Evolutionary conservation across 371 early-diverging fungal species (phyloP).

Genomic region (Actinomortierella wolfii): DNA sequence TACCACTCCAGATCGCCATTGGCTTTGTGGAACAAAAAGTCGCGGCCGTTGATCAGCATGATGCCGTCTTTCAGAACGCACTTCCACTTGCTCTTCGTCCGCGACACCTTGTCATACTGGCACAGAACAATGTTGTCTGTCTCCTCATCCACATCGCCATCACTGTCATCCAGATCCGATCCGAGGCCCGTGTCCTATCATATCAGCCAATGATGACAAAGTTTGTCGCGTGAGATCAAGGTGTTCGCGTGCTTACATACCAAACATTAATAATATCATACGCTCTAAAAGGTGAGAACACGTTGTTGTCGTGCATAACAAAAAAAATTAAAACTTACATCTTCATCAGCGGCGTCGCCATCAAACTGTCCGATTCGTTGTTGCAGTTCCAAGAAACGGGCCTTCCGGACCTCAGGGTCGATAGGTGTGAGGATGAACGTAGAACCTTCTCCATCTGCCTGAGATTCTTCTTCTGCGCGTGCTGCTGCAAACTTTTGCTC

Average conservation of each 20-base stretch:
- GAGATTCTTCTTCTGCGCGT: conserved; percentile 11
- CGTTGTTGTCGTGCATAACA: too few relatives aligned
- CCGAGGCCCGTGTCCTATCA: conserved; percentile 39
- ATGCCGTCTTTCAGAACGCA: conserved; percentile 95
- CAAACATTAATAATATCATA: background rate
- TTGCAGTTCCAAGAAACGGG: background rate
- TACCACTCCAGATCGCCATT: conserved; percentile 97
- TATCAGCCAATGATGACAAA: too few relatives aligned
- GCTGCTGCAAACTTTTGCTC: conserved; percentile 28
- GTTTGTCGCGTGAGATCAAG: conserved; percentile 14
- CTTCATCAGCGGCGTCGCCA: conserved; percentile 55
- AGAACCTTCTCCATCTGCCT: conserved; percentile 21
- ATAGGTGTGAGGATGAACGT: conserved; percentile 23
- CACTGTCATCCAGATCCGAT: conserved; percentile 57
- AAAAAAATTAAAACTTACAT: too few relatives aligned
- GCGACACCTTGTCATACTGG: conserved; percentile 93
- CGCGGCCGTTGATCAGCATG: conserved; percentile 91
- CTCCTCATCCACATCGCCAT: conserved; percentile 78
- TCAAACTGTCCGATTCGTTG: conserved; percentile 53
- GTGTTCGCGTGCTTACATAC: conserved; percentile 8
- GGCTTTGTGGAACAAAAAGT: conserved; percentile 92
- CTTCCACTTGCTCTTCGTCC: conserved; percentile 98
- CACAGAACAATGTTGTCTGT: conserved; percentile 89
- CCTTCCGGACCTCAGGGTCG: too few relatives aligned
- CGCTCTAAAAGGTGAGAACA: too few relatives aligned